Percentiles rank a stretch among this genome's conserved stretches.
phyloP scores from a whole-genome alignment of 2,329 filamentous ascomycete genomes.

The Claviceps spartinae region DNA sequence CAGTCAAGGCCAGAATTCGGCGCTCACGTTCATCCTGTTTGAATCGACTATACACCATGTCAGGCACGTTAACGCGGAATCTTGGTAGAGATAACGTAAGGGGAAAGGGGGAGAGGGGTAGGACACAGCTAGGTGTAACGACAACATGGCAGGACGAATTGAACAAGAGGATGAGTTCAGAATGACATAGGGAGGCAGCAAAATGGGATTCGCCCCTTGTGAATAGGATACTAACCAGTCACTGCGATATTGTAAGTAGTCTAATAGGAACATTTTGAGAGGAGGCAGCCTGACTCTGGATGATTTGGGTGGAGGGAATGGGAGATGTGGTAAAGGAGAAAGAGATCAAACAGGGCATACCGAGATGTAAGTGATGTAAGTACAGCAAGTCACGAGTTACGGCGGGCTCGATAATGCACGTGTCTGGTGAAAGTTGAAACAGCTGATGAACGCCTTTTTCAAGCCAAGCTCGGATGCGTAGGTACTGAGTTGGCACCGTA shows the following conservation, averaged over 20 bases:
- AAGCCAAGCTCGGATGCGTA: neutral
- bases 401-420: neutral
- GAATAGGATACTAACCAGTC: conserved; percentile 42
- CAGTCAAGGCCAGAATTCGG: conserved; percentile 52
- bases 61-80: conserved; percentile 14
- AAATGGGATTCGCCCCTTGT: neutral
- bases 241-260: conserved; percentile 56
- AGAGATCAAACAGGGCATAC: neutral
- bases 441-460: conserved; percentile 3
- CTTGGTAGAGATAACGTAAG: neutral
- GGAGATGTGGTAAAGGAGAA: neutral
- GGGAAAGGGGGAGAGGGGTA: neutral
- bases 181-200: neutral
- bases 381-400: conserved; percentile 7
- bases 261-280: conserved; percentile 27
- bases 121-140: neutral
- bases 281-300: neutral
- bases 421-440: conserved; percentile 6
- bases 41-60: conserved; percentile 39
- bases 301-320: neutral
- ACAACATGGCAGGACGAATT: neutral
- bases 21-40: conserved; percentile 66
- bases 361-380: neutral
- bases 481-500: neutral
- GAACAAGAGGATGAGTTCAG: neutral